A percentile compares a stretch with the other conserved stretches of the same genome.
These are phyloP conservation scores for Debaryomyces castellii DNA, from an alignment of 805 yeast genomes.

Conservation along the genomic window DNA sequence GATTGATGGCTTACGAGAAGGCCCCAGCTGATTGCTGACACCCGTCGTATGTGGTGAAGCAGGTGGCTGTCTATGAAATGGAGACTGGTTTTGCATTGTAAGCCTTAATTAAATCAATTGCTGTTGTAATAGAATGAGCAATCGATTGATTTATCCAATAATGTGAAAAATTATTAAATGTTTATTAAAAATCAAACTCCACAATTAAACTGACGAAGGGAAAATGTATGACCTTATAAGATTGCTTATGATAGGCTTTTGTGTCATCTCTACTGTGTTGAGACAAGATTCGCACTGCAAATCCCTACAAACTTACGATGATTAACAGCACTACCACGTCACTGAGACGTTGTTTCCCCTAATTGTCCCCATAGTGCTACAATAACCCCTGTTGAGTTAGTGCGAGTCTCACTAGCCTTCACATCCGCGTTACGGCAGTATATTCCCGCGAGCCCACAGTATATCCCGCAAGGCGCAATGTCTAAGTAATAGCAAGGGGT, in stretches of 20 bases:
- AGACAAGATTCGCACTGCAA: background rate
- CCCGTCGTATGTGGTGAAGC: slow-evolving; percentile 11
- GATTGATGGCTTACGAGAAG: slow-evolving; percentile 58
- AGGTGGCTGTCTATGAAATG: slow-evolving; percentile 18
- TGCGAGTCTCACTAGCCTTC: too few species aligned
- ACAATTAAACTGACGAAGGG: background rate
- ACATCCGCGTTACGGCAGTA: too few species aligned
- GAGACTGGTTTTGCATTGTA: slow-evolving; percentile 11
- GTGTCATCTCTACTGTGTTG: background rate
- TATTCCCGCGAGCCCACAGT: too few species aligned
- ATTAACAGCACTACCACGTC: background rate
- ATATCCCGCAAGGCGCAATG: too few species aligned
- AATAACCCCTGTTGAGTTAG: too few species aligned
- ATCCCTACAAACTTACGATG: background rate
- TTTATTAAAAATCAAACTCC: background rate
- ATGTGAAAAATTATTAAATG: background rate
- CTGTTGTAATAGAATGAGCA: background rate
- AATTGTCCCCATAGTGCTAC: too few species aligned
- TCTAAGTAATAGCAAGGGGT: too few species aligned
- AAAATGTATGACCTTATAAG: slow-evolving; percentile 6
- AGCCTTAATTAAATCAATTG: slow-evolving; percentile 2
- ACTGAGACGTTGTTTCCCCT: too few species aligned
- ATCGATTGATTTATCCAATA: background rate
- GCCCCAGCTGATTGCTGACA: slow-evolving; percentile 9
- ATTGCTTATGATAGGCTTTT: slow-evolving; percentile 3